Base-by-base conservation (phyloP, 345 rosid species). In the Jatropha curcas region DNA sequence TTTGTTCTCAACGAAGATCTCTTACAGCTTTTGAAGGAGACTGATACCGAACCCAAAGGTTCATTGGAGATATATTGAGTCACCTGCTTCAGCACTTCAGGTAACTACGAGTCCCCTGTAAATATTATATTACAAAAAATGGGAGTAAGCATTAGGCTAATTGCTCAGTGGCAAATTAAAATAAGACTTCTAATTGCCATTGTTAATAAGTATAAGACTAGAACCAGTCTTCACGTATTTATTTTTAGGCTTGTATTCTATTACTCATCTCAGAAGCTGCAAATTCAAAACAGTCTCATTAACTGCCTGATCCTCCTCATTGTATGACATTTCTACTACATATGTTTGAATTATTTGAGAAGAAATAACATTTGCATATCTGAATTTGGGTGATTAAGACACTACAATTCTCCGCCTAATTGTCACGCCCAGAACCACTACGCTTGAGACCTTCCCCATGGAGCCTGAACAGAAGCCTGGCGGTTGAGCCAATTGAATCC, bases 401-500 rank as follows among this genome's bases (percentile, higher is more conserved):
- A 83, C 56, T 82, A 93, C 99, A 98, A 91, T 88, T 92, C 94
- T 57, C n/a, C n/a, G n/a, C 99, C 98, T 72, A 92, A 82, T 79
- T n/a, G n/a, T 93, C 99, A 75, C 97, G 97, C n/a, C 99, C 98
- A 77, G 90, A 95, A 24, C 98, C 99, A 73, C 97, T 95, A 73
- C 92, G 97, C 76, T 95, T 93, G 73, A 85, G 82, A 77, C 99
- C 98, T n/a, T 53, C 99, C 99, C 99, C 99, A 95, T 59, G 99
- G 99, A 57, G 98, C 98, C 72, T 95, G 99, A n/a, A 76, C 82
- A 79, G 86, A 95, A 95, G 83, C 98, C 88, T 73, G 98, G 98
- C 85, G 93, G 99, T n/a, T 33, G 99, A 93, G 82, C 99, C 99
- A 95, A 79, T 95, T 95, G 78, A n/a, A 95, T 62, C 98, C 99